phyloP scores from a whole-genome alignment of 306 rosid species.

The Ormosia semicastrata region DNA sequence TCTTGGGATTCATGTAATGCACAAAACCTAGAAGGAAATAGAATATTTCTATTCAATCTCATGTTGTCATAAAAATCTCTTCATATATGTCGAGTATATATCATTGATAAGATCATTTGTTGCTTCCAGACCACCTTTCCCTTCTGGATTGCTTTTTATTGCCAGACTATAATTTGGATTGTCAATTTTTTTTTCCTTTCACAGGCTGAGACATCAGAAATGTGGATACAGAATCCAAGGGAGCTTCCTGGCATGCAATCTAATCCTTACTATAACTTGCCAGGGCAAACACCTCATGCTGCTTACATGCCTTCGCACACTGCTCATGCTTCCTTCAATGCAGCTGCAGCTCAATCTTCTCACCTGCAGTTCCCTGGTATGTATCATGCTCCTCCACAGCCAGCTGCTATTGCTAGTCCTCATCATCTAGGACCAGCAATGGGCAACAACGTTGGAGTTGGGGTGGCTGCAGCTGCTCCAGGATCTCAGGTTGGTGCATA shows the following conservation, averaged over 20 bases:
- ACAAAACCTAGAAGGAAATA: not conserved
- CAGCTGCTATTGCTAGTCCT: slow-evolving; percentile 62
- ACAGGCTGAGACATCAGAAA: slow-evolving; percentile 96
- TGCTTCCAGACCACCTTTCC: not conserved
- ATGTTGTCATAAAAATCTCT: not conserved
- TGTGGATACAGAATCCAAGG: slow-evolving; percentile 95
- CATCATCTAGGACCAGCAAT: slow-evolving; percentile 87
- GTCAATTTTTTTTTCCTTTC: not conserved
- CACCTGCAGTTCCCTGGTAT: slow-evolving; percentile 98
- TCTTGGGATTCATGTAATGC: not conserved
- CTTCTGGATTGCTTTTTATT: not conserved
- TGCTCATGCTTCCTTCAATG: slow-evolving; percentile 74
- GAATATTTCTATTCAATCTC: not conserved
- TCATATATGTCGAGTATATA: not conserved
- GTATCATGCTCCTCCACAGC: slow-evolving; percentile 85
- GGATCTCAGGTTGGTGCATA: slow-evolving; percentile 93
- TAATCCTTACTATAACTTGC: slow-evolving; percentile 77
- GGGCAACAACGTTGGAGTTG: slow-evolving; percentile 82
- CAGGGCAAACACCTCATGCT: slow-evolving; percentile 85
- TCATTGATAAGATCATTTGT: not conserved
- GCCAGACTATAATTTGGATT: not conserved
- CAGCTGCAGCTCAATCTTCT: slow-evolving; percentile 91
- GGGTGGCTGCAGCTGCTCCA: slow-evolving; percentile 84
- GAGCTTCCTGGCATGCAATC: slow-evolving; percentile 88
- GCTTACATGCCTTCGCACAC: slow-evolving; percentile 84